Evolutionary conservation across 345 rosid genomes (phyloP).

Genomic region (Cardiospermum halicacabum): DNA sequence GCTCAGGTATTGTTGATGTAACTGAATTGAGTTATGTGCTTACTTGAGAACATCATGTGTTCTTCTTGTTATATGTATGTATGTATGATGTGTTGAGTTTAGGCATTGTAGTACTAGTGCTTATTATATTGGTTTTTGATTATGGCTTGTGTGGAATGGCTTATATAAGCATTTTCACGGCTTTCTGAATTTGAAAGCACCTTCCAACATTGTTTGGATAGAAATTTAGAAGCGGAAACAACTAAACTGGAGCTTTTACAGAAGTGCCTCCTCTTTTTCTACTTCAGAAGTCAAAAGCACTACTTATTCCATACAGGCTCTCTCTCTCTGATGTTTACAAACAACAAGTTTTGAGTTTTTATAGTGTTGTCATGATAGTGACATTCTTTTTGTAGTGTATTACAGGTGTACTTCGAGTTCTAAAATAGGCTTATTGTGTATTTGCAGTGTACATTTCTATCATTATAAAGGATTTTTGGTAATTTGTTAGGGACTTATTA

Average conservation of each 20-base stretch:
- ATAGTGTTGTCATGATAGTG: background rate
- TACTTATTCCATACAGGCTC: too few relatives aligned
- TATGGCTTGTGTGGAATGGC: too few relatives aligned
- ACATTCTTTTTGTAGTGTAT: background rate
- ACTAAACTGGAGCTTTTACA: too few relatives aligned
- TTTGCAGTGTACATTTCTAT: background rate
- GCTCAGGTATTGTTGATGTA: conserved; percentile 56
- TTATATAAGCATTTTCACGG: too few relatives aligned
- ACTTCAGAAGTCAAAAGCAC: too few relatives aligned
- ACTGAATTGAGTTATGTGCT: background rate
- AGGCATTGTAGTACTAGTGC: background rate
- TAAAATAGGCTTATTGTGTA: background rate
- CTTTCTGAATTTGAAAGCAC: too few relatives aligned
- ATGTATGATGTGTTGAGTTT: background rate
- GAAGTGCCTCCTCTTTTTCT: too few relatives aligned
- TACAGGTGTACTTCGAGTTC: background rate
- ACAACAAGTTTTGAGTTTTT: background rate
- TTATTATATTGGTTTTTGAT: background rate
- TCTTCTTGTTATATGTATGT: background rate
- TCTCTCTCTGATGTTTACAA: background rate
- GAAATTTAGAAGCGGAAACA: too few relatives aligned
- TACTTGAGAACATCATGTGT: too few relatives aligned
- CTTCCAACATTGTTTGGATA: too few relatives aligned
- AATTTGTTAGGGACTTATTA: too few relatives aligned
- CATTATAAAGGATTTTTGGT: background rate